phyloP scores from a whole-genome alignment of 257 asterid species.

The Henckelia pumila region DNA sequence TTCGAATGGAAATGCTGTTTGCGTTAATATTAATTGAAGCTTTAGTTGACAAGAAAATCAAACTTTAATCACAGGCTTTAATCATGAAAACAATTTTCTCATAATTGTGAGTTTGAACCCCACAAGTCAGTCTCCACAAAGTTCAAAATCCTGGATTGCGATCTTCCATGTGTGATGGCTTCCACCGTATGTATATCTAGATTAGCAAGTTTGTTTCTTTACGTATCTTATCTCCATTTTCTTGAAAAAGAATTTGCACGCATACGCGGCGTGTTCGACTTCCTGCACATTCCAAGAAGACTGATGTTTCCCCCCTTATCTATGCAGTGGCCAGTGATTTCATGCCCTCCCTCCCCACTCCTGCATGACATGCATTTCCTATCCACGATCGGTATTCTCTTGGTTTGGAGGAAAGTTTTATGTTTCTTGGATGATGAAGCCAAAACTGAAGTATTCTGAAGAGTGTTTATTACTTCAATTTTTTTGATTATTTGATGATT shows the following conservation, averaged over 20 bases:
- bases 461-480: background rate
- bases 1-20: background rate
- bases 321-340: conserved; percentile 39
- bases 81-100: background rate
- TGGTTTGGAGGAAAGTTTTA: background rate
- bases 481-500: background rate
- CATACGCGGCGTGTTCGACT: background rate
- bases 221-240: no score
- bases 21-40: background rate
- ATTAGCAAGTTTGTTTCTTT: background rate
- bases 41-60: background rate
- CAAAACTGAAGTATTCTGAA: background rate
- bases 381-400: background rate
- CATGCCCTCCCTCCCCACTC: conserved; percentile 25
- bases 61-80: background rate
- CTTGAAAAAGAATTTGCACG: background rate
- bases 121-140: background rate
- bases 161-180: background rate
- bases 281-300: background rate
- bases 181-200: background rate
- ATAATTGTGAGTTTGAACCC: background rate
- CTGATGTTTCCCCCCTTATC: conserved; percentile 1
- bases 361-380: conserved; percentile 15
- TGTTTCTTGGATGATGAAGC: background rate
- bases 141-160: background rate